Base-by-base conservation (phyloP, 2,329 filamentous ascomycete genomes). In the Plenodomus lindquistii region DNA sequence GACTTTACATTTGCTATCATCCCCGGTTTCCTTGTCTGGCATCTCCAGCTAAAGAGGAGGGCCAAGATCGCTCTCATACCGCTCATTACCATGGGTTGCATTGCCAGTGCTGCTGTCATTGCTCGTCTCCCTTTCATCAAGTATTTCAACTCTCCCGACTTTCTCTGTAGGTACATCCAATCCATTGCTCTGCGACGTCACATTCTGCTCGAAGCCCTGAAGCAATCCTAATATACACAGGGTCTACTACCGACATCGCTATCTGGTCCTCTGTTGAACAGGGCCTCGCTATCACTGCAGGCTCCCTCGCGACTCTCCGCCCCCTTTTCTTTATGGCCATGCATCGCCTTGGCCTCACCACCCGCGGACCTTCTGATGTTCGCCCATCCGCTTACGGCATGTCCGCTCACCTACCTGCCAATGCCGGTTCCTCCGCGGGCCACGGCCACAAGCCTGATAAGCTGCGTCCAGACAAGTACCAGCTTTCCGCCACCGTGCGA, bases 1-100 rank as follows among this genome's bases (percentile, higher is more conserved):
- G 80, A 83, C 51, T 77, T 79, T 62, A 72, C 73, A 0, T 71
- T 82, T 18, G 79, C 77, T 1, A 60, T 80, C 2, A 63, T 83
- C 2, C 81, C 81, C 0, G 73, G 78, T 2, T 72, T 75, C 7
- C 72, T 83, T 34, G 66, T 83, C 1, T 80, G 78, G 76, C 65
- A 76, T 19, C 68, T 82, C 21, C 73, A 77, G 43, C 74, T 83
- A 52, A 78, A 78, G 53, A 69, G 65, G 36, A 68, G 73, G 34
- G 79, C 77, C 2, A 84, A 83, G 57, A 53, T 76, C 6, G 74
- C 75, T 2, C 68, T 83, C 18, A 75, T 73, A 2, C 55, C 74
- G 3, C 72, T 83, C 27, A 66, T 83, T 6, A 73, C 77, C 37
- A 75, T 82, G 67, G 80, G 78, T 2, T 73, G 79, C 51, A 66